Conservation (phyloP, 768 basidiomycete genomes). For the Albatrellus ellisii region DNA sequence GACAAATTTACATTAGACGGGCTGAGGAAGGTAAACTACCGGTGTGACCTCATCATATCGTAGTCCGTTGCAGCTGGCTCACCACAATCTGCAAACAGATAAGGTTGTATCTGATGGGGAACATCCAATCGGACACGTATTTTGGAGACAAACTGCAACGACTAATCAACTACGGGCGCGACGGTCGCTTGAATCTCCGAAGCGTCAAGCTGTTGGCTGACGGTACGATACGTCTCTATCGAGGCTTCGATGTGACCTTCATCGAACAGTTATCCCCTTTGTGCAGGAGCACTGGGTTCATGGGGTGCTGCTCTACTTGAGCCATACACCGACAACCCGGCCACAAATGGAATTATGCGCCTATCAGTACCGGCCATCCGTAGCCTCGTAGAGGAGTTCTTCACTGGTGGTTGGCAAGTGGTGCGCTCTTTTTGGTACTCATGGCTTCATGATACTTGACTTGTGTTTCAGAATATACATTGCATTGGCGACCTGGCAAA, state of each 20-base stretch:
- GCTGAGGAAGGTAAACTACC: conserved; percentile 59
- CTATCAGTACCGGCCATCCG: conserved; percentile 38
- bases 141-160: conserved; percentile 23
- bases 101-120: conserved; percentile 50
- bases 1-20: conserved; percentile 31
- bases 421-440: no score
- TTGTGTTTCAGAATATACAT: conserved; percentile 87
- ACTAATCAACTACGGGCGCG: conserved; percentile 21
- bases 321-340: conserved; percentile 74
- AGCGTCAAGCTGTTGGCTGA: conserved; percentile 71
- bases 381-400: conserved; percentile 45
- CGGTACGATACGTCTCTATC: conserved; percentile 27
- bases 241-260: background rate
- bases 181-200: conserved; percentile 25
- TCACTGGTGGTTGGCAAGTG: conserved; percentile 71
- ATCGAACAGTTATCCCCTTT: background rate
- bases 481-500: conserved; percentile 88
- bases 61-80: background rate
- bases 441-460: no score
- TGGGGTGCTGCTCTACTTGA: conserved; percentile 84
- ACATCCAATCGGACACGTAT: conserved; percentile 20
- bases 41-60: conserved; percentile 27
- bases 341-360: conserved; percentile 58
- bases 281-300: conserved; percentile 72
- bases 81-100: conserved; percentile 29